Percentiles rank a stretch among this genome's conserved stretches.
phyloP scores from a whole-genome alignment of 495 filamentous ascomycete species.

The Penicillium desertorum region DNA sequence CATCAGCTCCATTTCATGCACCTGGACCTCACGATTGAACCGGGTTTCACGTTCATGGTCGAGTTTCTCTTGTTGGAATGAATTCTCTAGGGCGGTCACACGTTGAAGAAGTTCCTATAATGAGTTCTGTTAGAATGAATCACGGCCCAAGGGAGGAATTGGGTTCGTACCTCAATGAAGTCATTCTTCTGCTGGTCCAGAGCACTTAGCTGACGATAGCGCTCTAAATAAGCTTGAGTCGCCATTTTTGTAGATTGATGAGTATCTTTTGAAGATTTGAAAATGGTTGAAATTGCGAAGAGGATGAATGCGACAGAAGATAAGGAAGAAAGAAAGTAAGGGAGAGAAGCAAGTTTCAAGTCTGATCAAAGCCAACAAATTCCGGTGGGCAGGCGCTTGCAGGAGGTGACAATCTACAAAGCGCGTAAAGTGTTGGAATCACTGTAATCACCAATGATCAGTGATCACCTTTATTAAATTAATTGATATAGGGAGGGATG shows the following conservation, averaged over 20 bases:
- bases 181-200: conserved; percentile 54
- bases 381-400: conserved; percentile 11
- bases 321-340: conserved; percentile 15
- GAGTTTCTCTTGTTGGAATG: conserved; percentile 49
- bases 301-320: conserved; percentile 15
- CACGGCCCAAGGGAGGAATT: conserved; percentile 10
- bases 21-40: conserved; percentile 55
- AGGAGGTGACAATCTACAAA: conserved; percentile 10
- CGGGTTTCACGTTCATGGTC: conserved; percentile 56
- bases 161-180: conserved; percentile 48
- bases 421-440: conserved; percentile 3
- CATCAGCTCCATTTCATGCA: conserved; percentile 54
- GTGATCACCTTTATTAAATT: conserved; percentile 12
- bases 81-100: conserved; percentile 46
- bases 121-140: conserved; percentile 20
- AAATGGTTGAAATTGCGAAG: conserved; percentile 8
- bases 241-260: conserved; percentile 27
- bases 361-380: conserved; percentile 8
- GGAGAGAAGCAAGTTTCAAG: conserved; percentile 14
- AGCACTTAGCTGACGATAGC: conserved; percentile 48
- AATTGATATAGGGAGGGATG: conserved; percentile 2
- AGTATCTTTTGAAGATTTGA: neutral
- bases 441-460: neutral
- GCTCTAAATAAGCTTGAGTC: conserved; percentile 40
- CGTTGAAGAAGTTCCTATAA: conserved; percentile 50